These are phyloP conservation scores for Durio zibethinus DNA, from an alignment of 345 rosid species.

Conservation along the genomic window DNA sequence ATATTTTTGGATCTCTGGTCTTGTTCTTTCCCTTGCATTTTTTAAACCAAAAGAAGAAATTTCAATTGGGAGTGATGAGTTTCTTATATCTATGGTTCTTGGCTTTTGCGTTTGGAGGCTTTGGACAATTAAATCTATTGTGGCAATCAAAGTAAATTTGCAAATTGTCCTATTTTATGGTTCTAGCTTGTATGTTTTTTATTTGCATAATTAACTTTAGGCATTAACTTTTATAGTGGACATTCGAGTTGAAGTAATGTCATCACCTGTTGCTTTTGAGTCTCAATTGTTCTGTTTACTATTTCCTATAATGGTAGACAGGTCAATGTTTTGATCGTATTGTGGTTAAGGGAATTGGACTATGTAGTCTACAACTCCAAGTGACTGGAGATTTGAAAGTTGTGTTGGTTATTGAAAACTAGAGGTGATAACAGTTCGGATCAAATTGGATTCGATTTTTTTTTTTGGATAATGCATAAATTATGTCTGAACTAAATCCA, in stretches of 20 bases:
- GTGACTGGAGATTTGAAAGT: not conserved
- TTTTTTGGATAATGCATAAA: too few species aligned
- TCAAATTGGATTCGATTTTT: too few species aligned
- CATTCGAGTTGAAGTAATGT: not conserved
- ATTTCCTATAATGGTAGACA: not conserved
- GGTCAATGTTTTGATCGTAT: not conserved
- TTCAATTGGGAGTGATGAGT: not conserved
- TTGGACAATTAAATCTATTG: not conserved
- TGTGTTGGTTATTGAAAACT: not conserved
- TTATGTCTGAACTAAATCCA: too few species aligned
- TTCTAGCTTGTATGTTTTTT: not conserved
- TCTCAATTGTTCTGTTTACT: not conserved
- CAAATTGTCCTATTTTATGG: not conserved
- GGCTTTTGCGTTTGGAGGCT: not conserved
- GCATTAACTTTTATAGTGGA: not conserved
- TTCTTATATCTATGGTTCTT: not conserved
- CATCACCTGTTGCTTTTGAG: not conserved
- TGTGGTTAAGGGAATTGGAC: not conserved
- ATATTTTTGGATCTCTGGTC: slow-evolving; percentile 10
- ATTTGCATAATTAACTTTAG: not conserved
- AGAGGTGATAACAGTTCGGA: too few species aligned
- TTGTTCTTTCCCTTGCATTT: not conserved
- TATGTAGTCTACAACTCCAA: not conserved
- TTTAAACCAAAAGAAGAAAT: not conserved
- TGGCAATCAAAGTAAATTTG: not conserved